phyloP scores from a whole-genome alignment of 257 asterid genomes.

The Henckelia pumila region DNA sequence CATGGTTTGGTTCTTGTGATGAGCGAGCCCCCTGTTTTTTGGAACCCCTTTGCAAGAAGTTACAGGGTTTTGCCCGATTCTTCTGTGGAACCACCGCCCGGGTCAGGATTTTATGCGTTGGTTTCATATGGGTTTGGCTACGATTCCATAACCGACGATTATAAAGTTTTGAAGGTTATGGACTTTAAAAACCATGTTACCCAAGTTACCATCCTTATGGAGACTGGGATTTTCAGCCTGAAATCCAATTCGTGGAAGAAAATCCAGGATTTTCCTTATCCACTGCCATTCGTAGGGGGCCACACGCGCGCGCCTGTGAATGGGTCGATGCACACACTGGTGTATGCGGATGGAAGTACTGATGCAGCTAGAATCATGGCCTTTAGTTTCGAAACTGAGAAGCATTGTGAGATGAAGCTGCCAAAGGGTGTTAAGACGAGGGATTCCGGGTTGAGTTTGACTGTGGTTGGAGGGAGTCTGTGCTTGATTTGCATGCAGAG shows the following conservation, averaged over 20 bases:
- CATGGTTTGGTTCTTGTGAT: constrained; percentile 40
- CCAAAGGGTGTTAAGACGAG: constrained; percentile 35
- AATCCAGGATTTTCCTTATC: constrained; percentile 39
- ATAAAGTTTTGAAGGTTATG: constrained; percentile 35
- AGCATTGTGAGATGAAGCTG: constrained; percentile 32
- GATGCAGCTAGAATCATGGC: constrained; percentile 38
- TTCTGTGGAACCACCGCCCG: too few relatives aligned
- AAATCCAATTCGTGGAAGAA: constrained; percentile 52
- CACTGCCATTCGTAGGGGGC: constrained; percentile 40
- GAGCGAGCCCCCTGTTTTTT: constrained; percentile 38
- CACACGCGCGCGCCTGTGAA: constrained; percentile 51
- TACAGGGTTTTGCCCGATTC: too few relatives aligned
- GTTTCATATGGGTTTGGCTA: too few relatives aligned
- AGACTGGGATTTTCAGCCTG: constrained; percentile 43
- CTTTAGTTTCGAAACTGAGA: constrained; percentile 46
- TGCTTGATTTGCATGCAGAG: constrained; percentile 32
- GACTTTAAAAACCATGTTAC: constrained; percentile 33
- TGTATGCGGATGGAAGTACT: too few relatives aligned
- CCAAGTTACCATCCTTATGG: constrained; percentile 32
- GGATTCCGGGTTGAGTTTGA: constrained; percentile 32
- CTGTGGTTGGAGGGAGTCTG: constrained; percentile 44
- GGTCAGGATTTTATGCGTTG: too few relatives aligned
- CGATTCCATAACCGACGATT: constrained; percentile 30
- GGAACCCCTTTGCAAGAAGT: too few relatives aligned
- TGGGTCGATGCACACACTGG: constrained; percentile 53